These are phyloP conservation scores for Wickerhamomyces sp. DNA, from an alignment of 1,139 yeast genomes.

Conservation along the genomic window DNA sequence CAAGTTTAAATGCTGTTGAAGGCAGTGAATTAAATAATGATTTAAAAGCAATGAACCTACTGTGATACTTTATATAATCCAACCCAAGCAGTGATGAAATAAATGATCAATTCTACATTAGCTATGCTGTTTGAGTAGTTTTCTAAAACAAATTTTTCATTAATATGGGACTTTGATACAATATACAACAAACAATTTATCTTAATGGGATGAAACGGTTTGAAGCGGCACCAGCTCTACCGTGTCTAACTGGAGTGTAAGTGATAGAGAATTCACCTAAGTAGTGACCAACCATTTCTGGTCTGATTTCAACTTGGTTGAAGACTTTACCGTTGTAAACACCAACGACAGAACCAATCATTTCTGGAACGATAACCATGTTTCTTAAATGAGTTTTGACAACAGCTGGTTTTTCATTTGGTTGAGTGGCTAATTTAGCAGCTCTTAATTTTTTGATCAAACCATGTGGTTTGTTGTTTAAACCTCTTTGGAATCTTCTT, in stretches of 20 bases:
- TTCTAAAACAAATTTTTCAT: conserved; percentile 10
- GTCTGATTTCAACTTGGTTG: conserved; percentile 98
- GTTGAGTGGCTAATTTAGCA: conserved; percentile 89
- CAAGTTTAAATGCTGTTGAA: conserved; percentile 47
- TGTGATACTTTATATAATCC: not conserved
- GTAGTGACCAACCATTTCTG: conserved; percentile 99
- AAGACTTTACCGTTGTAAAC: conserved; percentile 99
- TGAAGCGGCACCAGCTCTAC: conserved; percentile 91
- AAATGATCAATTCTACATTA: not conserved
- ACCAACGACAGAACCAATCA: conserved; percentile 99
- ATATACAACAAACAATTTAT: conserved; percentile 28
- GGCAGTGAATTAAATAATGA: conserved; percentile 64
- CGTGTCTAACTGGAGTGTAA: conserved; percentile 99
- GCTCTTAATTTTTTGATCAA: conserved; percentile 97
- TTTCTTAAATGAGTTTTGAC: conserved; percentile 99
- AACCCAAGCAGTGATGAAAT: not conserved
- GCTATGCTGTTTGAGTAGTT: not conserved
- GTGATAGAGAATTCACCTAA: conserved; percentile 99
- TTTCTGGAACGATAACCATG: conserved; percentile 99
- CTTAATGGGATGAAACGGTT: conserved; percentile 76
- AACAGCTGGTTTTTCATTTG: conserved; percentile 95
- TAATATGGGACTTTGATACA: conserved; percentile 11
- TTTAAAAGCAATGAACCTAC: conserved; percentile 27
- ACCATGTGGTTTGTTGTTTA: conserved; percentile 94
- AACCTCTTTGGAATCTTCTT: conserved; percentile 99